Evolutionary conservation across 2,329 filamentous ascomycete species (phyloP), one percentile per base, ranked within the genome.

Genomic region (Diaporthe helianthi): DNA sequence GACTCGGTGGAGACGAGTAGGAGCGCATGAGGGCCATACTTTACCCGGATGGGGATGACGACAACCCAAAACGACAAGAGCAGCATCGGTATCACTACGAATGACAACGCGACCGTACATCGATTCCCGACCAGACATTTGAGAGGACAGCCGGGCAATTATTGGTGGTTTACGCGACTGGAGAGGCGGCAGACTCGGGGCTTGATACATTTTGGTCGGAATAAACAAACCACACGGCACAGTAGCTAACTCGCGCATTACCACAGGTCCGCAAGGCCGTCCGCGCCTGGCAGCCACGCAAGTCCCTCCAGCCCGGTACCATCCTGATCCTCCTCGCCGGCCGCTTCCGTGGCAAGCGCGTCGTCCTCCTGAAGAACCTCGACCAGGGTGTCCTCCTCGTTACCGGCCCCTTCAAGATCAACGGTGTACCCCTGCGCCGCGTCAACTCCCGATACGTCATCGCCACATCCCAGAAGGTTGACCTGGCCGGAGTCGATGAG

Each of bases 341-440:
- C 81, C 96, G 96, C 82, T 99, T 98, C 93, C 95, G 96, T 80
- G 96, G 96, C 89, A 99, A 99, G 94, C 96, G 96, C 83, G 96
- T 99, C 80, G 89, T 99, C 81, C 94, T 98, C 86, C 92, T 99
- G 84, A 98, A 98, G 91, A 90, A 92, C 85, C 94, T 99, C 81
- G 89, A 93, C 82, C 93, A 98, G 88, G 96, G 96, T 87, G 93
- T 98, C 76, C 94, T 99, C 84, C 93, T 99, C 83, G 94, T 99
- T 80, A 99, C 96, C 82, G 96, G 96, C 80, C 96, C 96, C 83
- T 99, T 98, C 93, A 99, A 98, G 92, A 92, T 99, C 87, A 99
- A 99, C 88, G 96, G 96, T 85, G 96, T 99, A 76, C 96, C 96
- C 78, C 92, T 99, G 81, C 92, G 96, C 86, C 90, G 93, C 83